phyloP scores from a whole-genome alignment of 108 stramenopile genomes.

The Fragilariopsis cylindrus region DNA sequence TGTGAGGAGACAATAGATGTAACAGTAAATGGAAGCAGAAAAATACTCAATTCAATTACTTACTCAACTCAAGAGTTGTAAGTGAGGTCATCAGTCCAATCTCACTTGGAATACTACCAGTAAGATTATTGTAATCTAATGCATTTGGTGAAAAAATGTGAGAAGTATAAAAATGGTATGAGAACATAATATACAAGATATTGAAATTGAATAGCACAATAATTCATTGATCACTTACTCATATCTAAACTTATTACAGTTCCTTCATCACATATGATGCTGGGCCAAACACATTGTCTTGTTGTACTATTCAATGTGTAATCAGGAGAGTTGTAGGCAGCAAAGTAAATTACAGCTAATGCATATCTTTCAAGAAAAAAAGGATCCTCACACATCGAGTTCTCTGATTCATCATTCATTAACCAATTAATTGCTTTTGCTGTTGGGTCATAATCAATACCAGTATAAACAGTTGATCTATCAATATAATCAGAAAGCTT shows the following conservation, averaged over 20 bases:
- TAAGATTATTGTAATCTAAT: neutral
- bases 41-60: no score
- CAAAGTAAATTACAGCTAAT: neutral
- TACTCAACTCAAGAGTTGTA: no score
- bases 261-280: neutral
- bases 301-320: no score
- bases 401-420: neutral
- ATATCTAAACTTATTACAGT: no score
- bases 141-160: neutral
- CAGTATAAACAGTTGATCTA: neutral
- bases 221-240: no score
- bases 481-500: neutral
- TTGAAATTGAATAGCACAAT: no score
- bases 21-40: no score
- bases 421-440: neutral
- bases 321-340: neutral
- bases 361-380: constrained; percentile 1
- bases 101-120: neutral
- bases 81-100: no score
- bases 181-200: no score
- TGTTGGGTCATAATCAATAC: no score
- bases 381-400: neutral
- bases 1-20: no score
- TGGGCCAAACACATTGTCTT: neutral
- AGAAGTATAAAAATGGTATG: no score